Evolutionary conservation across 306 rosid species (phyloP).

Genomic region (Lupinus albus): DNA sequence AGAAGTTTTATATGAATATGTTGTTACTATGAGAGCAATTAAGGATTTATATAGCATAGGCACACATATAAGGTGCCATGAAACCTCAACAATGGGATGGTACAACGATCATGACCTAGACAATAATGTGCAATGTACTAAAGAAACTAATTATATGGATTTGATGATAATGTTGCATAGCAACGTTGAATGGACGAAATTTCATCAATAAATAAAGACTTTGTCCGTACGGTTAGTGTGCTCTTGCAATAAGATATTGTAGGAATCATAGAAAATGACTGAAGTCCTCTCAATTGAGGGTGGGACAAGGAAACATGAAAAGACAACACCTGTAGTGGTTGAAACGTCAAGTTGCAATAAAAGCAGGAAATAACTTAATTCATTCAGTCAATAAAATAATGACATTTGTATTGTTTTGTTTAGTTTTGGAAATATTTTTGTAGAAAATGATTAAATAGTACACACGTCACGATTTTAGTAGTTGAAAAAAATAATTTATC

Average conservation of each 20-base stretch:
- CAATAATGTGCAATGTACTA: slow-evolving; percentile 40
- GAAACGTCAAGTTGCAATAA: slow-evolving; percentile 37
- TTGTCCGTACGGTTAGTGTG: no score
- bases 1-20: slow-evolving; percentile 1
- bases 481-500: no score
- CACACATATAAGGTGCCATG: slow-evolving; percentile 1
- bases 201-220: not conserved
- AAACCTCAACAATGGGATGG: slow-evolving; percentile 25
- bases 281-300: slow-evolving; percentile 27
- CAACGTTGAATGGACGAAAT: slow-evolving; percentile 1
- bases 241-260: slow-evolving; percentile 21
- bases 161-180: not conserved
- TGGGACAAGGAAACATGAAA: slow-evolving; percentile 45
- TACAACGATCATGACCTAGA: slow-evolving; percentile 30
- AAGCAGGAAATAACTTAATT: slow-evolving; percentile 33
- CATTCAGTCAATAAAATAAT: no score
- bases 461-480: no score
- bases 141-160: slow-evolving; percentile 10
- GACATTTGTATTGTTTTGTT: no score
- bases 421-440: no score
- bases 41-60: slow-evolving; percentile 53
- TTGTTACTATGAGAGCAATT: not conserved
- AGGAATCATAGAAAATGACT: slow-evolving; percentile 39
- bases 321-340: slow-evolving; percentile 37
- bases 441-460: no score